A percentile compares a stretch with the other conserved stretches of the same genome.
Evolutionary conservation across 768 basidiomycete species (phyloP).

Genomic region (Leccinum incarnatum): DNA sequence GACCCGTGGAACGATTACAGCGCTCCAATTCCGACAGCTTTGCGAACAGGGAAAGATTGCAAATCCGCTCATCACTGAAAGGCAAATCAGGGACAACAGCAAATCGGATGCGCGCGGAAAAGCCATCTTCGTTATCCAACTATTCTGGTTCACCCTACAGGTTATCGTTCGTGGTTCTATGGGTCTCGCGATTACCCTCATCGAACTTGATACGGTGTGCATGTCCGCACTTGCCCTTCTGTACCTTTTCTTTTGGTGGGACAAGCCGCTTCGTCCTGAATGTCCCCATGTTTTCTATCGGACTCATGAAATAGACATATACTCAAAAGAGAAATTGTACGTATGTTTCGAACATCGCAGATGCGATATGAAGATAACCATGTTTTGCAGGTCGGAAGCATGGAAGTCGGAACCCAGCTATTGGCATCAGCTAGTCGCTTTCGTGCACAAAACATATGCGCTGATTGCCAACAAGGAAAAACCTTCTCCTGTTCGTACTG

Average conservation of each 20-base stretch:
- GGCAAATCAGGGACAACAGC: background rate
- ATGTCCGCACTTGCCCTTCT: background rate
- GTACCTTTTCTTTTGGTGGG: background rate
- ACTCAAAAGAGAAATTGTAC: background rate
- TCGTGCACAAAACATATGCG: background rate
- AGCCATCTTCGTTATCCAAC: background rate
- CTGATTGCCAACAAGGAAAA: background rate
- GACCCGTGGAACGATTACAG: background rate
- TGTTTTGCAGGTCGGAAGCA: background rate
- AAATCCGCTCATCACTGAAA: background rate
- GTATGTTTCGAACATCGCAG: background rate
- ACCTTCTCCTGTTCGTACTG: background rate
- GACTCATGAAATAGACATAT: background rate
- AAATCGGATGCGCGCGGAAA: background rate
- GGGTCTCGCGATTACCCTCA: background rate
- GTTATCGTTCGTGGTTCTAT: background rate
- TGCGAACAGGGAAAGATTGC: background rate
- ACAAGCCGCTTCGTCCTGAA: background rate
- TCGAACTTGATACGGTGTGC: background rate
- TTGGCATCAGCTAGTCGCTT: background rate
- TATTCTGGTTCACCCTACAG: background rate
- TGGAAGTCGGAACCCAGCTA: background rate
- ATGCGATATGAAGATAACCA: background rate
- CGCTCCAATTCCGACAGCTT: background rate
- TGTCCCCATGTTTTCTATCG: background rate